Evolutionary conservation across 2,329 filamentous ascomycete species (phyloP).

Genomic region (Lasiodiplodia sp.): DNA sequence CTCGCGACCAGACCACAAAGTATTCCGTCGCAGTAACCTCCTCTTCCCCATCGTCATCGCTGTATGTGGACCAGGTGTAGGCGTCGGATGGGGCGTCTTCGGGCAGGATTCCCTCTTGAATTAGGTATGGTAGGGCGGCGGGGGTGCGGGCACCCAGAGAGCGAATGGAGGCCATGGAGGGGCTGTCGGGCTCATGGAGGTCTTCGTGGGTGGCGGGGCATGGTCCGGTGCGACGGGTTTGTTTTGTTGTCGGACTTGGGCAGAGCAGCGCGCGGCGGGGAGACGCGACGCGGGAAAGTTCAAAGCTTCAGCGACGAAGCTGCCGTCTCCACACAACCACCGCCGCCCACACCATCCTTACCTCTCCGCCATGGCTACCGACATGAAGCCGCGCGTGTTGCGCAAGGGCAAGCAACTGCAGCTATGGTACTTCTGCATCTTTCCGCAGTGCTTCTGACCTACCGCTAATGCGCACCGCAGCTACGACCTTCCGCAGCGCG

Average conservation of each 20-base stretch:
- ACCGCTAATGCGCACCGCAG: slow-evolving; percentile 45
- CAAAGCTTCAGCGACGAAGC: slow-evolving; percentile 27
- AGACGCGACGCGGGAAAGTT: slow-evolving; percentile 31
- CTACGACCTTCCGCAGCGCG: slow-evolving; percentile 66
- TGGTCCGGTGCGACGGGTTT: slow-evolving; percentile 12
- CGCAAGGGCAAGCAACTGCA: slow-evolving; percentile 28
- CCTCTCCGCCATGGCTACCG: slow-evolving; percentile 24
- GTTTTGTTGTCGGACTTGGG: slow-evolving; percentile 26
- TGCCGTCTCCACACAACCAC: slow-evolving; percentile 29
- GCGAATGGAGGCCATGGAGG: slow-evolving; percentile 82
- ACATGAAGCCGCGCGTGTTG: slow-evolving; percentile 25
- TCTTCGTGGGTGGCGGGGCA: slow-evolving; percentile 26
- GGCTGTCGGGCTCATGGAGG: slow-evolving; percentile 43
- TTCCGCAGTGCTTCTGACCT: no score
- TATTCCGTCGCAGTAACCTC: slow-evolving; percentile 79
- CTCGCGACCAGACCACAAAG: slow-evolving; percentile 88
- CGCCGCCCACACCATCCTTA: slow-evolving; percentile 4
- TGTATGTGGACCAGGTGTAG: slow-evolving; percentile 78
- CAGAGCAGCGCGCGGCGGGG: slow-evolving; percentile 30
- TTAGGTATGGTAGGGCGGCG: slow-evolving; percentile 80
- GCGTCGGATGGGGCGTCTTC: slow-evolving; percentile 68
- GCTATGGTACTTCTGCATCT: slow-evolving; percentile 20
- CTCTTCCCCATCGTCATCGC: slow-evolving; percentile 52
- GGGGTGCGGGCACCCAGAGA: slow-evolving; percentile 93
- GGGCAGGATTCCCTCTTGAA: slow-evolving; percentile 79